These are phyloP conservation scores for Citrullus colocynthis DNA, from an alignment of 306 rosid genomes.

Conservation along the genomic window DNA sequence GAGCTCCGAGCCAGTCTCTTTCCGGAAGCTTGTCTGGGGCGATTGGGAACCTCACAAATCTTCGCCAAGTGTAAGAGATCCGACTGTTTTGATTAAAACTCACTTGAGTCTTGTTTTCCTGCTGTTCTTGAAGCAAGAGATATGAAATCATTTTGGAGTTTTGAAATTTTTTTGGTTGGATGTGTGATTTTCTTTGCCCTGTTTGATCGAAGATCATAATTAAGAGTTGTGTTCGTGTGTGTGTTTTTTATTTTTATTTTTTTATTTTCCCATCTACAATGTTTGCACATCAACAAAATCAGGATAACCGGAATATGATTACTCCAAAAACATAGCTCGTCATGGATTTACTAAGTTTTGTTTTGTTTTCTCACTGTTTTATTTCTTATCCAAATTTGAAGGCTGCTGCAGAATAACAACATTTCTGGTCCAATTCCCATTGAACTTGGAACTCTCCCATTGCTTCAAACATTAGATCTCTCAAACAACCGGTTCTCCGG, in stretches of 20 bases:
- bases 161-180: neutral
- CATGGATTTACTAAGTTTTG: neutral
- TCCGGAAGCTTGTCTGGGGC: slow-evolving; percentile 70
- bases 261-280: neutral
- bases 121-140: neutral
- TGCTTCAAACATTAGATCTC: slow-evolving; percentile 83
- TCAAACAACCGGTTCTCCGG: slow-evolving; percentile 71
- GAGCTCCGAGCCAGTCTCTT: slow-evolving; percentile 90
- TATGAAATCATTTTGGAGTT: neutral
- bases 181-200: neutral
- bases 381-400: slow-evolving; percentile 18
- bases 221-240: neutral
- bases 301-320: neutral
- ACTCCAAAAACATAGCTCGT: neutral
- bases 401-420: slow-evolving; percentile 81
- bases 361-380: slow-evolving; percentile 6
- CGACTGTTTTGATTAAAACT: neutral
- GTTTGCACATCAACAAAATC: slow-evolving; percentile 1
- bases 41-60: slow-evolving; percentile 69
- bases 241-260: no score
- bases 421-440: slow-evolving; percentile 68
- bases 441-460: slow-evolving; percentile 55
- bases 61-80: slow-evolving; percentile 70
- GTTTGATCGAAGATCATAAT: neutral
- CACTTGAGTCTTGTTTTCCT: neutral